Evolutionary conservation across 2,329 filamentous ascomycete genomes (phyloP), one percentile per base, ranked within the genome.

Genomic region (Calonectria pseudoturangicola): DNA sequence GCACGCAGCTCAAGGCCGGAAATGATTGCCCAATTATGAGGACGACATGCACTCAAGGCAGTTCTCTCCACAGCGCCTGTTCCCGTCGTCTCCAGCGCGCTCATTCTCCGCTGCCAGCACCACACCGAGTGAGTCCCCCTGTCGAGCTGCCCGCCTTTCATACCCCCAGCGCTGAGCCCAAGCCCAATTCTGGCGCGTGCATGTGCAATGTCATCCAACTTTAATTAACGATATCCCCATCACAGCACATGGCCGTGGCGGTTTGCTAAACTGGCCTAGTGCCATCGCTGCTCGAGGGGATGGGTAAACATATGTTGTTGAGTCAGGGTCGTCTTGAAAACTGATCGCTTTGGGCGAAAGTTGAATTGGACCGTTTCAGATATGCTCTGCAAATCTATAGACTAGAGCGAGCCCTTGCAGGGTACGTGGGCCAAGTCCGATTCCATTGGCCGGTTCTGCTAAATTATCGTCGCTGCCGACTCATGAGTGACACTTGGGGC

Each of bases 1-100:
- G 36, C 50, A 76, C 71, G 73, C 69, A 47, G 39, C 16, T 65
- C 45, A 63, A 68, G 50, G 62, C 48, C 70, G 54, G 54, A 71
- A 65, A 76, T 71, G 73, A 74, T 73, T 72, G 36, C 71, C 51
- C 63, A 58, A 76, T 60, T 64, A 67, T 63, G 75, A 62, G 48
- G 58, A 60, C 68, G 70, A 75, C 60, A 60, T 36, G 63, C 54
- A 25, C 48, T 56, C 65, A 54, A 27, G 58, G 13, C 54, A 67
- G 72, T 54, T 62, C 48, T 25, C 47, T 43, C 54, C 45, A 27
- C 66, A 30, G 21, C 33, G 48, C 50, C 12, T 62, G 8, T 41
- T 39, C 41, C 39, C 30, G 39, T 39, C 30, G 45, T 41, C 47
- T 66, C 62, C 43, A 33, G 27, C 25, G 13, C 36, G 13, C 36